phyloP scores from a whole-genome alignment of 345 rosid genomes.

The Zanthoxylum bungeanum region DNA sequence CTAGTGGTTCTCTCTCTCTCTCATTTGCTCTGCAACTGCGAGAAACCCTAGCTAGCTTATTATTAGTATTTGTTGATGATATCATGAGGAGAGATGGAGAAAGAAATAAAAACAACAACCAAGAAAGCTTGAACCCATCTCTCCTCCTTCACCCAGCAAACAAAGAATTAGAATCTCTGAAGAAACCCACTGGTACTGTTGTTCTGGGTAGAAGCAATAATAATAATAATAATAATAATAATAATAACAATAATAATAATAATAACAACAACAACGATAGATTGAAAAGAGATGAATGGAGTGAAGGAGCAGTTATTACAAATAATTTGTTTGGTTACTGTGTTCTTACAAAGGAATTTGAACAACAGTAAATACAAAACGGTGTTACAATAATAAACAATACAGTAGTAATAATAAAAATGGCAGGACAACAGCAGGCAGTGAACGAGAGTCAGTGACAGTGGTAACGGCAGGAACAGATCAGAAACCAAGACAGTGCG shows the following conservation, averaged over 20 bases:
- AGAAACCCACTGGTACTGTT: conserved; percentile 22
- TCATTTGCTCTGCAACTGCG: neutral
- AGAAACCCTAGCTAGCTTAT: neutral
- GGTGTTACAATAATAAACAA: no score
- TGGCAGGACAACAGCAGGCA: no score
- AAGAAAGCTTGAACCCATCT: conserved; percentile 31
- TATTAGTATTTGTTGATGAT: neutral
- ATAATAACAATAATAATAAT: no score
- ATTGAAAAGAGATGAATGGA: conserved; percentile 93
- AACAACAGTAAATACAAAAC: no score
- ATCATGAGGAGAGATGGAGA: conserved; percentile 68
- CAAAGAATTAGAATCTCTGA: conserved; percentile 38
- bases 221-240: no score
- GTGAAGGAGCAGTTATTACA: conserved; percentile 98
- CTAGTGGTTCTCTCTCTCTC: conserved; percentile 28
- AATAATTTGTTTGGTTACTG: no score
- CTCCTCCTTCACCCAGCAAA: conserved; percentile 30
- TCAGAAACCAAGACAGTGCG: no score
- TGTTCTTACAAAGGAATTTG: no score
- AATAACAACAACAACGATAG: no score
- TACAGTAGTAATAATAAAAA: no score
- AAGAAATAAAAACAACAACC: conserved; percentile 31
- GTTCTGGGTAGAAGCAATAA: conserved; percentile 22
- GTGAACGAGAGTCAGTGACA: no score
- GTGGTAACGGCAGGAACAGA: no score